A percentile compares a stretch with the other conserved stretches of the same genome.
Evolutionary conservation across 805 yeast species (phyloP).

Genomic region (Kodamaea kaohsiungensis): DNA sequence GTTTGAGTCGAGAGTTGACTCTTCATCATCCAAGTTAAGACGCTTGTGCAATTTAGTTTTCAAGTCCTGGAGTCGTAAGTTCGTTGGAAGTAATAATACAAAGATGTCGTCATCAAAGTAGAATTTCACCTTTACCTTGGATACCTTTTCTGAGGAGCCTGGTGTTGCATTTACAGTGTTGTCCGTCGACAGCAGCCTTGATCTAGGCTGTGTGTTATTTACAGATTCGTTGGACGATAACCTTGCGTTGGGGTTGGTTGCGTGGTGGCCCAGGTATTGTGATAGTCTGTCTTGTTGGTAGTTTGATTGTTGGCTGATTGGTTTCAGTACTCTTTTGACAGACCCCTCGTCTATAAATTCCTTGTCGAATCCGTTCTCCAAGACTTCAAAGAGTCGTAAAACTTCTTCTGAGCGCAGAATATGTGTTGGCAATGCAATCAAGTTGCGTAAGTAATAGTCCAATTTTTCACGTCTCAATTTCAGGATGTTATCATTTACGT

Average conservation of each 20-base stretch:
- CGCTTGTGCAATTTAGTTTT: conserved; percentile 53
- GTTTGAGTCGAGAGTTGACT: conserved; percentile 4
- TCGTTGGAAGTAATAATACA: conserved; percentile 59
- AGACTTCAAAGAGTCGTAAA: conserved; percentile 65
- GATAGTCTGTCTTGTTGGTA: conserved; percentile 55
- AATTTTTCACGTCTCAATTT: conserved; percentile 56
- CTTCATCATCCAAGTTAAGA: conserved; percentile 31
- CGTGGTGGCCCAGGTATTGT: conserved; percentile 45
- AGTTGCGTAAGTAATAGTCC: conserved; percentile 52
- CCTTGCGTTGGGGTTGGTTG: conserved; percentile 13
- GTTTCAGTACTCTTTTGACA: conserved; percentile 29
- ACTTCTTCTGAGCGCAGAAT: conserved; percentile 73
- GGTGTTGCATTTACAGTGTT: neutral
- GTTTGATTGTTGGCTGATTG: conserved; percentile 39
- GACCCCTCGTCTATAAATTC: conserved; percentile 29
- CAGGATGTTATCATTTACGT: conserved; percentile 74
- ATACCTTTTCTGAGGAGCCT: conserved; percentile 18
- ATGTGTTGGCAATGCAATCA: conserved; percentile 73
- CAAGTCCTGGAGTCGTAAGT: conserved; percentile 49
- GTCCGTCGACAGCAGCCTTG: conserved; percentile 13
- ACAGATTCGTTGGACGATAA: conserved; percentile 31
- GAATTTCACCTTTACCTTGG: conserved; percentile 65
- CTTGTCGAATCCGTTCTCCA: conserved; percentile 60
- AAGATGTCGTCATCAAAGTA: conserved; percentile 81
- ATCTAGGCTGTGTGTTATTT: conserved; percentile 7